Base-by-base conservation (phyloP, 352 stramenopile species). In the Phytophthora pluvialis region DNA sequence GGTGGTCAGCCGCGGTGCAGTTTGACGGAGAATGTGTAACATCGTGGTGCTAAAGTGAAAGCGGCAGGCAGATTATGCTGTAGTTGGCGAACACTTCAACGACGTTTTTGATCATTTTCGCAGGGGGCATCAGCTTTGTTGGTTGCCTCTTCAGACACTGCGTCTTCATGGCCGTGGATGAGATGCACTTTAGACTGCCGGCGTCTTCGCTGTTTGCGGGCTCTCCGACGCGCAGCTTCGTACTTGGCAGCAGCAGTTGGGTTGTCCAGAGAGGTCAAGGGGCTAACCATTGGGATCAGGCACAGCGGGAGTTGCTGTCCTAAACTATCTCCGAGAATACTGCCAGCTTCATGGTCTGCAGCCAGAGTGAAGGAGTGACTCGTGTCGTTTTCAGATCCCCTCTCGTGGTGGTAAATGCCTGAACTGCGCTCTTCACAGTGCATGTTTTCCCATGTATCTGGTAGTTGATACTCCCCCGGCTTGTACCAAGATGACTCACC, bases 241-340 rank as follows among this genome's bases (percentile, higher is more conserved):
- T 86, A 66, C 38, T 89, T 91, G 0, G 75, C 57, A 13, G 73
- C 77, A 5, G 82, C 84, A 5, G 78, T 83, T 3, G 82, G 84
- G 44, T 91, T 69, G 46, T 93, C 84, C 11, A 93, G 74, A 12
- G 77, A 88, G 0, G 74, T 73, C 2, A 93, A 67, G 4, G 79
- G 77, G 52, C 81, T 91, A 52, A 86, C 80, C 66, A 91, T 82
- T 33, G 84, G 84, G 36, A 91, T 83, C 59, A 93, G 65, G 38
- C 80, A 91, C 12, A 91, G 29, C 25, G 82, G 77, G 11, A 89
- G 68, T 44, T 81, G 63, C 26, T 89, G 65, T 8, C 74, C 73
- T 1, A 9, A 7, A 1, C 32, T 45, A 42, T 54, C 48, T 26
- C 15, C 39, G 21, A 63, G 50, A 55, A 64, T 60, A 31, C 51